Evolutionary conservation across 768 basidiomycete species (phyloP), one percentile per base, ranked within the genome.

Genomic region (Wakefieldia striispora): DNA sequence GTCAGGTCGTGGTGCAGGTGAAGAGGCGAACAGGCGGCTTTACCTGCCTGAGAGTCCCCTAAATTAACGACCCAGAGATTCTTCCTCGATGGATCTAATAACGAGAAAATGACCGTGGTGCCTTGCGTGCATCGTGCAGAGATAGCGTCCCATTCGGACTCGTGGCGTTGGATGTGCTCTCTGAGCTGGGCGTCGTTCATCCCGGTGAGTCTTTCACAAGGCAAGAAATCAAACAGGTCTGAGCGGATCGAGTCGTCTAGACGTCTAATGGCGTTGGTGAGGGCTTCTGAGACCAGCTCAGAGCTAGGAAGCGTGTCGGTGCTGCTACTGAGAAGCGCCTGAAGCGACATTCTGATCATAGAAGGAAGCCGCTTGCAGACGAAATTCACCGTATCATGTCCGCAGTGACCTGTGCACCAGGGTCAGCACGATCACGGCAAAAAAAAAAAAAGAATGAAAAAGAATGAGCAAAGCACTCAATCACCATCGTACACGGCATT

Each of bases 401-500:
- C 75, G 40, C 72, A 73, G 47, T 80, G 78, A 43, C 78, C 78
- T 79, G 50, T 27, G 49, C 27, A 40, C 19, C 29, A 50, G 43
- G 43, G 40, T 66, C 45, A 64, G 43, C 34, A 68, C 12, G 41
- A 29, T 55, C 40, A 68, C 16, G 33, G 11, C 3, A 59, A 23
- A 69, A 67, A 43, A 64, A 62, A 52, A 72, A 70, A 35, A 69
- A 6, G n/a, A n/a, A n/a, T n/a, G n/a, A n/a, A n/a, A n/a, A 69
- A 72, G 49, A 14, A 43, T 12, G 39, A 6, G 3, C 33, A 33
- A 33, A 33, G 33, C 3, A 14, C 7, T 26, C 13, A 14, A 23
- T 41, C 54, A 68, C 76, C 76, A 56, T 78, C 78, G 45, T 77
- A 77, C 29, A 79, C 65, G 17, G 71, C 78, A 19, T 70, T 71